Conservation (phyloP, 495 filamentous ascomycete genomes). For the Neurospora sp. region DNA sequence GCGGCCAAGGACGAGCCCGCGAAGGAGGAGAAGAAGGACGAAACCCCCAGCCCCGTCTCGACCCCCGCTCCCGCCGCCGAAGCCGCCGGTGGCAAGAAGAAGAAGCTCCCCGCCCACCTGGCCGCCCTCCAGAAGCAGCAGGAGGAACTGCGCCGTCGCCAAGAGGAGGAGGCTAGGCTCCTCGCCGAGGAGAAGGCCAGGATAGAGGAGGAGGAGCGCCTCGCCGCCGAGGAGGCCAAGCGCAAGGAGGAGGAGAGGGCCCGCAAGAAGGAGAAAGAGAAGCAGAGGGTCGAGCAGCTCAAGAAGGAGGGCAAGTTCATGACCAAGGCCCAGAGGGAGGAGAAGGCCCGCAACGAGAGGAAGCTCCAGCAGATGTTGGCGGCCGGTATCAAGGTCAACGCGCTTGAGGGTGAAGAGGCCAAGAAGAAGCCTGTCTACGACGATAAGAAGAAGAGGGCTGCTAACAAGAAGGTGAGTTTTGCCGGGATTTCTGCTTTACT, state of each 20-base stretch:
- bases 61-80: constrained; percentile 31
- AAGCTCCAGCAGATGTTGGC: constrained; percentile 92
- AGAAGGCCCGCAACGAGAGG: constrained; percentile 68
- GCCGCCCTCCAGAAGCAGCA: constrained; percentile 85
- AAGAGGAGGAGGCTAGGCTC: constrained; percentile 63
- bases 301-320: constrained; percentile 92
- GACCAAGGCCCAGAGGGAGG: constrained; percentile 87
- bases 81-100: constrained; percentile 55
- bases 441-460: constrained; percentile 59
- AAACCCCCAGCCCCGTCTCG: constrained; percentile 15
- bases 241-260: constrained; percentile 43
- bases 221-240: constrained; percentile 59
- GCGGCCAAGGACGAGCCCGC: constrained; percentile 42
- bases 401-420: constrained; percentile 41
- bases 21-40: constrained; percentile 35
- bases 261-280: constrained; percentile 88
- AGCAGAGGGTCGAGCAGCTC: constrained; percentile 87
- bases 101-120: constrained; percentile 78
- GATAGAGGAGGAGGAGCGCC: constrained; percentile 56
- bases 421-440: constrained; percentile 70
- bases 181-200: constrained; percentile 66
- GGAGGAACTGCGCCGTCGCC: constrained; percentile 59
- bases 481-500: neutral
- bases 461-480: constrained; percentile 50
- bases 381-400: constrained; percentile 73